These are phyloP conservation scores for Paecilomyces dactylethromorphus DNA, from an alignment of 2,329 filamentous ascomycete genomes.

Conservation along the genomic window DNA sequence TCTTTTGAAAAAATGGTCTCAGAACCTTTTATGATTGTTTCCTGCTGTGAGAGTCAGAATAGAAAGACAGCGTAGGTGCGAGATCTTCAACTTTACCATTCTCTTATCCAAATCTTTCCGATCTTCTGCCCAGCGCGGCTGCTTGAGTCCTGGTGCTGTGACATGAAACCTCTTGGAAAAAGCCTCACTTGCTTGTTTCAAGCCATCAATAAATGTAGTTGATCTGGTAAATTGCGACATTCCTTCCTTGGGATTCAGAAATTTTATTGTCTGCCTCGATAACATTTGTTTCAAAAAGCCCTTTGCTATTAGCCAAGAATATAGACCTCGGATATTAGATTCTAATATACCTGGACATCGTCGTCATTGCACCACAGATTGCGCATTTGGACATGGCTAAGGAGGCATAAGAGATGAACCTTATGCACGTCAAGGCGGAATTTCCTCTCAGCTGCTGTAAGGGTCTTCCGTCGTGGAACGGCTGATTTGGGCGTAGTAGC, in stretches of 20 bases:
- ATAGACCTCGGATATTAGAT: not conserved
- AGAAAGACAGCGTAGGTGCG: conserved; percentile 8
- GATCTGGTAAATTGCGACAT: conserved; percentile 70
- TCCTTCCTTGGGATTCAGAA: conserved; percentile 61
- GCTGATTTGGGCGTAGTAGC: conserved; percentile 16
- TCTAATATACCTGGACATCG: conserved; percentile 51
- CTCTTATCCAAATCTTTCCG: conserved; percentile 55
- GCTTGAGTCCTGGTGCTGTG: conserved; percentile 62
- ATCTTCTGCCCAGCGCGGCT: conserved; percentile 69
- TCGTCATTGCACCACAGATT: conserved; percentile 86
- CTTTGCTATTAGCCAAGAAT: conserved; percentile 8
- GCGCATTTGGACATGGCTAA: conserved; percentile 68
- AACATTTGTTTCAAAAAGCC: conserved; percentile 57
- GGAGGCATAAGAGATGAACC: conserved; percentile 72
- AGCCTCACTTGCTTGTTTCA: conserved; percentile 60
- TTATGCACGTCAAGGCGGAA: conserved; percentile 75
- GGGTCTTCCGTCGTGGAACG: conserved; percentile 41
- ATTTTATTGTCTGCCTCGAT: conserved; percentile 56
- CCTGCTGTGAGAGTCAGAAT: conserved; percentile 27
- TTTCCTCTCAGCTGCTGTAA: conserved; percentile 52
- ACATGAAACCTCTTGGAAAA: conserved; percentile 67
- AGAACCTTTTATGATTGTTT: conserved; percentile 54
- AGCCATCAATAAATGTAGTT: conserved; percentile 69
- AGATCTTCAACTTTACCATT: conserved; percentile 16
- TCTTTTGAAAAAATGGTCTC: conserved; percentile 63